Conservation (phyloP, 1,284 basidiomycete species). For the Leucoagaricus sp. region DNA sequence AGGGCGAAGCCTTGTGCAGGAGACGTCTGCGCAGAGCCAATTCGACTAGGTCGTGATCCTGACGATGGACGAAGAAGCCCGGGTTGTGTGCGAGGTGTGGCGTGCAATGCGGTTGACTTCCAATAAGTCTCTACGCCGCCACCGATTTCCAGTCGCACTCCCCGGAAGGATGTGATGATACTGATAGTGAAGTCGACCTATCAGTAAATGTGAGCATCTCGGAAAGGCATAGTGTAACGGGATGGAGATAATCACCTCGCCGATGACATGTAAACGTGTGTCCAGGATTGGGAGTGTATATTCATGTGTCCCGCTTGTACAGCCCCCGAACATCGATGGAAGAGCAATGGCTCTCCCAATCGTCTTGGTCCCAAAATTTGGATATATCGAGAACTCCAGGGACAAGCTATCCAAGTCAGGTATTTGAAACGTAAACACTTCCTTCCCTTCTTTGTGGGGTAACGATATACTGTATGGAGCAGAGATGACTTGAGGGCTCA, state of each 20-base stretch:
- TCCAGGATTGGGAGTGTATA: conserved; percentile 89
- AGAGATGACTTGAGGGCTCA: conserved; percentile 78
- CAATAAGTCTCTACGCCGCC: conserved; percentile 96
- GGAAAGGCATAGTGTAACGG: conserved; percentile 3
- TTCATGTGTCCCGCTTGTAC: conserved; percentile 41
- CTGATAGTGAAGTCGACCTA: conserved; percentile 89
- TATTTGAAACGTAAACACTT: conserved; percentile 91
- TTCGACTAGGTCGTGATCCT: conserved; percentile 40
- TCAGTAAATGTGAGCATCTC: conserved; percentile 19
- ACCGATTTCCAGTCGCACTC: conserved; percentile 94
- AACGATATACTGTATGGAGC: conserved; percentile 89
- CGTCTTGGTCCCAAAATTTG: conserved; percentile 98
- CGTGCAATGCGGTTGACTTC: conserved; percentile 81
- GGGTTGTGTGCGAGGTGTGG: conserved; percentile 37
- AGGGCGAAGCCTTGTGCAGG: conserved; percentile 51
- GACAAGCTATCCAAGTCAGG: conserved; percentile 72
- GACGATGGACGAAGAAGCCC: conserved; percentile 37
- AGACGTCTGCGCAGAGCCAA: conserved; percentile 64
- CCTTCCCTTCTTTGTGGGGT: conserved; percentile 79
- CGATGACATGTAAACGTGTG: conserved; percentile 91
- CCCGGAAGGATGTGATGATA: conserved; percentile 89
- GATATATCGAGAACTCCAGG: conserved; percentile 94
- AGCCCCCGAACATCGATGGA: conserved; percentile 59
- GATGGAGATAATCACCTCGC: conserved; percentile 73
- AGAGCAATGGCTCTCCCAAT: conserved; percentile 93